Conservation (phyloP, 805 yeast species). For the Lipomyces anomalus region DNA sequence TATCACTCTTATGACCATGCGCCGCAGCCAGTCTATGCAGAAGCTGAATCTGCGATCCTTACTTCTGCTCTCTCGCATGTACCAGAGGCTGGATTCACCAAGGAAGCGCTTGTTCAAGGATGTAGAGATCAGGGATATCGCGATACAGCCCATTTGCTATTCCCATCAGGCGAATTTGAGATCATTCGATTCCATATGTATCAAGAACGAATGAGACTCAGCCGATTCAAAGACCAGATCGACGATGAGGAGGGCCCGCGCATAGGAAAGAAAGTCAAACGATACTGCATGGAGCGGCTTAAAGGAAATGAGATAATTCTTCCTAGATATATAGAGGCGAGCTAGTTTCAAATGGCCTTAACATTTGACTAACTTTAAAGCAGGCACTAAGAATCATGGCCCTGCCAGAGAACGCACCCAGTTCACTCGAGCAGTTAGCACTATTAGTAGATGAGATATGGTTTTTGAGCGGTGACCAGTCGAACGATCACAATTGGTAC, state of each 20-base stretch:
- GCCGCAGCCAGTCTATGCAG: constrained; percentile 23
- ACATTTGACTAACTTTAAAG: constrained; percentile 14
- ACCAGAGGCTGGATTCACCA: constrained; percentile 49
- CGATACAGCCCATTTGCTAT: constrained; percentile 45
- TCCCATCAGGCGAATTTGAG: constrained; percentile 43
- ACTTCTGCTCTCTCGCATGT: constrained; percentile 38
- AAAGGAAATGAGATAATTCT: constrained; percentile 46
- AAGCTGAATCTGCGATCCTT: constrained; percentile 39
- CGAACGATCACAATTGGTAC: constrained; percentile 87
- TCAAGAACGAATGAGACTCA: constrained; percentile 35
- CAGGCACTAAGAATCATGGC: constrained; percentile 56
- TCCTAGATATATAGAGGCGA: constrained; percentile 34
- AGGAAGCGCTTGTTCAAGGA: constrained; percentile 45
- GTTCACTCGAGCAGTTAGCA: constrained; percentile 62
- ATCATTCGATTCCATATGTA: constrained; percentile 54
- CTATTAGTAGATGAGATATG: constrained; percentile 77
- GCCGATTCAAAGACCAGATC: constrained; percentile 24
- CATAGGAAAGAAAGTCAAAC: constrained; percentile 38
- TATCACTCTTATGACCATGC: constrained; percentile 34
- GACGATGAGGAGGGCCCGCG: constrained; percentile 39
- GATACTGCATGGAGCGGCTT: constrained; percentile 41
- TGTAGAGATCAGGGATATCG: constrained; percentile 45
- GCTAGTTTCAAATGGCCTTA: constrained; percentile 22
- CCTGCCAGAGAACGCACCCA: constrained; percentile 54
- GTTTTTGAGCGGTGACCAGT: constrained; percentile 68